Evolutionary conservation across 1,284 basidiomycete genomes (phyloP).

Genomic region (Tilletia horrida): DNA sequence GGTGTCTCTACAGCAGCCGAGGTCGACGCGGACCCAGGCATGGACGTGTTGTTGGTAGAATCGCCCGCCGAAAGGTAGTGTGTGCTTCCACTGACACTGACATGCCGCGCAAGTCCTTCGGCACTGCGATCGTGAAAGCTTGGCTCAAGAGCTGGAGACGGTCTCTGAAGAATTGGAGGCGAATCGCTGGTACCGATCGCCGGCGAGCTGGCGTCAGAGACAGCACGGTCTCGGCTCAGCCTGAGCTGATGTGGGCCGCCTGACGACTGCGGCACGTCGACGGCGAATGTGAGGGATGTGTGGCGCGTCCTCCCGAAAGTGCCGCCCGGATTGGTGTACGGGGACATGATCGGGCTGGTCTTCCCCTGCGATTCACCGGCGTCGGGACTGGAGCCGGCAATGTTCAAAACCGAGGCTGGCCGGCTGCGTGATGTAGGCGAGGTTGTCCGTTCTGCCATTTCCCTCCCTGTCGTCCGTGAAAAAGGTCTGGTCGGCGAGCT

Average conservation of each 20-base stretch:
- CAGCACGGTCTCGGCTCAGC: too few relatives aligned
- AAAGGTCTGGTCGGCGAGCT: conserved; percentile 5
- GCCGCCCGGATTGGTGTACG: neutral
- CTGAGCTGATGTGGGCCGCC: too few relatives aligned
- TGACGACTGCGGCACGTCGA: neutral
- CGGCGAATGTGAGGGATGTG: neutral
- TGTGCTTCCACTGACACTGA: neutral
- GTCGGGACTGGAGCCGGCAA: neutral
- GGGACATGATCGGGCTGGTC: neutral
- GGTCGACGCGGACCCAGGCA: neutral
- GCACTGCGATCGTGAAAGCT: neutral
- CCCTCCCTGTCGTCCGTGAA: neutral
- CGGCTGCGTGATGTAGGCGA: conserved; percentile 5
- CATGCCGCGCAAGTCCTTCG: neutral
- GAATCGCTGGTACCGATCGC: neutral
- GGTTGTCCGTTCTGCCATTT: conserved; percentile 1
- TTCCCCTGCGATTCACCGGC: neutral
- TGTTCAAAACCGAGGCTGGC: neutral
- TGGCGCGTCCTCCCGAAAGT: neutral
- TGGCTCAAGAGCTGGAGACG: conserved; percentile 8
- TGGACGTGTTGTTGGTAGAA: neutral
- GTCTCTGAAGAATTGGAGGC: conserved; percentile 1
- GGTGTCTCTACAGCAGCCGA: neutral
- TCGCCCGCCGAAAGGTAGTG: neutral
- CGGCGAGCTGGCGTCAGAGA: neutral